Conservation (phyloP, 768 basidiomycete genomes). For the Erythrobasidium yunnanense region DNA sequence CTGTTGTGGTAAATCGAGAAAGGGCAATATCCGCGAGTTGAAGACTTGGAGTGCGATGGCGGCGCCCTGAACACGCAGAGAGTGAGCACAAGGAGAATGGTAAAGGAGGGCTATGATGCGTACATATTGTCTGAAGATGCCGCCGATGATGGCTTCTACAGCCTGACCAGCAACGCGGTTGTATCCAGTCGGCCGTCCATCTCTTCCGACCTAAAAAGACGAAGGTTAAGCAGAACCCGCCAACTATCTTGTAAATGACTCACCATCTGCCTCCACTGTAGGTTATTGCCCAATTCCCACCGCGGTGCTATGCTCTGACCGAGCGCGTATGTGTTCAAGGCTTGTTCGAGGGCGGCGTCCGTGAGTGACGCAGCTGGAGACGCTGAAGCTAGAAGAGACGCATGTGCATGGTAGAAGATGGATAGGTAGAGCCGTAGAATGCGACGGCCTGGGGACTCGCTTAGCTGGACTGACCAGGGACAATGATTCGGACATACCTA, state of each 20-base stretch:
- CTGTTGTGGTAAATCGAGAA: slow-evolving; percentile 7
- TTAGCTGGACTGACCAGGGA: neutral
- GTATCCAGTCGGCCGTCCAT: slow-evolving; percentile 9
- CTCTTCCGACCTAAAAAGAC: neutral
- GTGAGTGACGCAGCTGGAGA: neutral
- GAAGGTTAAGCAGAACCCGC: neutral
- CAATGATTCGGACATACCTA: slow-evolving; percentile 16
- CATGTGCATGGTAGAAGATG: slow-evolving; percentile 18
- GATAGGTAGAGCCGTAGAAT: slow-evolving; percentile 17
- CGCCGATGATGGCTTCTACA: slow-evolving; percentile 23
- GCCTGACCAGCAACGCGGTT: slow-evolving; percentile 9
- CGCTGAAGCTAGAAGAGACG: neutral
- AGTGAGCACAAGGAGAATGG: neutral
- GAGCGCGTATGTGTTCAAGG: neutral
- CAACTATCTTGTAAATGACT: too few species aligned
- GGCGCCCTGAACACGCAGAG: neutral
- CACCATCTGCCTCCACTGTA: slow-evolving; percentile 14
- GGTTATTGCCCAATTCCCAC: slow-evolving; percentile 18
- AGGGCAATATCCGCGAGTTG: slow-evolving; percentile 22
- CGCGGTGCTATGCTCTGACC: neutral
- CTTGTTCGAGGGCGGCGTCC: neutral
- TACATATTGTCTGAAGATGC: slow-evolving; percentile 18
- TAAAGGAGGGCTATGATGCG: neutral
- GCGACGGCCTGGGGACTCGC: slow-evolving; percentile 7
- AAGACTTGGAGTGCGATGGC: slow-evolving; percentile 11